phyloP scores from a whole-genome alignment of 352 stramenopile species.

The Phytophthora quininea region DNA sequence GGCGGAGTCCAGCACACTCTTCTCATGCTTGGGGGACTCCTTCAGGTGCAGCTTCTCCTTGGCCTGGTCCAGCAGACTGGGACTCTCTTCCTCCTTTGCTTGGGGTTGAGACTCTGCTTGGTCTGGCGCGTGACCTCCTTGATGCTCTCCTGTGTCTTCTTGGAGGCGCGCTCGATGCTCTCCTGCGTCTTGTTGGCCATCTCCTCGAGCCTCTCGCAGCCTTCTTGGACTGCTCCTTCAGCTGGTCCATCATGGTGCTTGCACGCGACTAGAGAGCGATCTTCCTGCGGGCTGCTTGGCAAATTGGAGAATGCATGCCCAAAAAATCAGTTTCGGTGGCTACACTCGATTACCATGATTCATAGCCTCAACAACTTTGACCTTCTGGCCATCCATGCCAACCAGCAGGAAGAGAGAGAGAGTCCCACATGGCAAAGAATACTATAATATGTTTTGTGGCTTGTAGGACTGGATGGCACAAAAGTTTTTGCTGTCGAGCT shows the following conservation, averaged over 20 bases:
- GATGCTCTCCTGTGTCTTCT: conserved; percentile 33
- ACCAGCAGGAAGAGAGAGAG: too few species aligned
- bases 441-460: background rate
- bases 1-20: conserved; percentile 26
- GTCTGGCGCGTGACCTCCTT: conserved; percentile 29
- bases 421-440: background rate
- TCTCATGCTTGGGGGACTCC: conserved; percentile 1
- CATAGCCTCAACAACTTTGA: background rate
- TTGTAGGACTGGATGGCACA: background rate
- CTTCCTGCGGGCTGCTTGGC: conserved; percentile 12
- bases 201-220: conserved; percentile 37
- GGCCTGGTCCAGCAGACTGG: conserved; percentile 1
- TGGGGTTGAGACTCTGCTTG: conserved; percentile 31
- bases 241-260: conserved; percentile 43
- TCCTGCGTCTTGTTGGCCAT: conserved; percentile 38
- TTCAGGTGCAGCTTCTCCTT: background rate
- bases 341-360: background rate
- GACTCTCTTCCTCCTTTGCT: conserved; percentile 32
- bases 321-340: background rate
- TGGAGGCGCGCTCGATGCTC: conserved; percentile 28
- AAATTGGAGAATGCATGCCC: background rate
- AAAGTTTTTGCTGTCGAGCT: background rate
- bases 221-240: conserved; percentile 54
- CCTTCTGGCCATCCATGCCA: background rate
- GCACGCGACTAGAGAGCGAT: background rate